These are phyloP conservation scores for Pseudogymnoascus sp. DNA, from an alignment of 2,329 filamentous ascomycete genomes.

Conservation along the genomic window DNA sequence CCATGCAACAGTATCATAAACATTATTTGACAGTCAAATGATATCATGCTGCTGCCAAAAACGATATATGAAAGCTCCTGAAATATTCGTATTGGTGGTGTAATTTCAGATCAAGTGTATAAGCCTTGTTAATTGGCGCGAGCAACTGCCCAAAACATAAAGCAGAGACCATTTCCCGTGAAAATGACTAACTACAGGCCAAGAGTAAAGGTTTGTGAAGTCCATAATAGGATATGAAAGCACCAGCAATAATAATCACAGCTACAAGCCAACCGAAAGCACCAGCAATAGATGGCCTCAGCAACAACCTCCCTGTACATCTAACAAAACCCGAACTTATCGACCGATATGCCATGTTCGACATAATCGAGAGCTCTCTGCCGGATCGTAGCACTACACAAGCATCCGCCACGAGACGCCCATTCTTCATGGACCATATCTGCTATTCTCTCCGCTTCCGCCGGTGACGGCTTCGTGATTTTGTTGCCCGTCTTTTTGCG, in stretches of 20 bases:
- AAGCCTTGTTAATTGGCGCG: not conserved
- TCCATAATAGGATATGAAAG: not conserved
- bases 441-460: not conserved
- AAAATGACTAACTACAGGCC: not conserved
- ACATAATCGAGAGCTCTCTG: not conserved
- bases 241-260: not conserved
- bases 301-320: not conserved
- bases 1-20: not conserved
- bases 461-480: not conserved
- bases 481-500: not conserved
- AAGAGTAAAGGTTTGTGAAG: not conserved
- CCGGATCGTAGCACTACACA: not conserved
- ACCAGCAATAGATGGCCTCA: not conserved
- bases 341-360: not conserved
- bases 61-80: not conserved
- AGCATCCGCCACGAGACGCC: not conserved
- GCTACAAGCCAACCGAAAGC: not conserved
- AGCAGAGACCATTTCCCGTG: not conserved
- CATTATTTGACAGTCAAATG: not conserved
- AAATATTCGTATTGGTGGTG: not conserved
- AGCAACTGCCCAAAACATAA: not conserved
- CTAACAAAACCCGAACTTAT: not conserved
- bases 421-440: not conserved
- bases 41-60: not conserved
- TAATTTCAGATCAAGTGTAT: not conserved